phyloP scores from a whole-genome alignment of 768 basidiomycete species.

The Myochromella boudieri region DNA sequence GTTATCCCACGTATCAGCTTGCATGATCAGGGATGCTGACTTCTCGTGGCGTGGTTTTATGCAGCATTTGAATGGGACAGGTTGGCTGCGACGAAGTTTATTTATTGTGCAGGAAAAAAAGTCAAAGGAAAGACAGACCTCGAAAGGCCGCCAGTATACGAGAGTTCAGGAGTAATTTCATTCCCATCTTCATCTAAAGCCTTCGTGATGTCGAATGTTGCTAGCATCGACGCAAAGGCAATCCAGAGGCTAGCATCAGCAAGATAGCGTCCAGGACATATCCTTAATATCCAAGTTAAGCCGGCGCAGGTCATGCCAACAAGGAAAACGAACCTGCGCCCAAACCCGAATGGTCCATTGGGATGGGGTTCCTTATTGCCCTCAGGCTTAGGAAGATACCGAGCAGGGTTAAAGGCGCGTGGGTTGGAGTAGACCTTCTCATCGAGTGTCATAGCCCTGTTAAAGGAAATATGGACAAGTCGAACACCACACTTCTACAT shows the following conservation, averaged over 20 bases:
- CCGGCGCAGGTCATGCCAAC: too few relatives aligned
- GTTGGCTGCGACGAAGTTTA: not conserved
- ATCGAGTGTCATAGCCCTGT: not conserved
- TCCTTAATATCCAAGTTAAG: too few relatives aligned
- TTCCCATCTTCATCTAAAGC: conserved; percentile 30
- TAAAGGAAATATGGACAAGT: not conserved
- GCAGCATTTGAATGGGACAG: conserved; percentile 12
- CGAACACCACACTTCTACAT: too few relatives aligned
- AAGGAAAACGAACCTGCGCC: conserved; percentile 20
- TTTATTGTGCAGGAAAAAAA: not conserved
- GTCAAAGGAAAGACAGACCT: too few relatives aligned
- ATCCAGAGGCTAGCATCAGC: conserved; percentile 39
- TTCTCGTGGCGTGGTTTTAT: conserved; percentile 6
- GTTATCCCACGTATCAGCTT: not conserved
- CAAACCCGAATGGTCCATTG: conserved; percentile 19
- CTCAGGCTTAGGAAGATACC: not conserved
- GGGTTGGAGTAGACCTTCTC: not conserved
- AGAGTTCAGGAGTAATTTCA: conserved; percentile 34
- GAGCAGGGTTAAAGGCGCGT: not conserved
- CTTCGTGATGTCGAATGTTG: conserved; percentile 36
- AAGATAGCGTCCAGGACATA: conserved; percentile 44
- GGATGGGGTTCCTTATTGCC: conserved; percentile 10
- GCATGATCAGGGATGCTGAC: conserved; percentile 5
- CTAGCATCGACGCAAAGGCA: conserved; percentile 17
- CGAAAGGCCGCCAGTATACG: conserved; percentile 29